Conservation (phyloP, 2,329 filamentous ascomycete species). For the Periglandula ipomoeae region DNA sequence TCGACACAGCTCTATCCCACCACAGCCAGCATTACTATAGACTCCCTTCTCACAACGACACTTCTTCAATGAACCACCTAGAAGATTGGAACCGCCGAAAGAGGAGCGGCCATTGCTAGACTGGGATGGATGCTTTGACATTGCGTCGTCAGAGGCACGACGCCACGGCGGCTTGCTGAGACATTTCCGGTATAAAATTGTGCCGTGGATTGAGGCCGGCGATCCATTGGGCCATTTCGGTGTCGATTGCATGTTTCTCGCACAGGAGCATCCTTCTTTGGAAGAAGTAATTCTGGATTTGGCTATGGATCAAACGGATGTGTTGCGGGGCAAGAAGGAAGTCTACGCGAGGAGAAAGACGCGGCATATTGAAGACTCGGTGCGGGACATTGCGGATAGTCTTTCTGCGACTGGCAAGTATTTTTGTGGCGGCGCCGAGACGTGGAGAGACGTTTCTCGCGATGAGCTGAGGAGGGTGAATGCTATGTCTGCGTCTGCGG, state of each 20-base stretch:
- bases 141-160: constrained; percentile 1
- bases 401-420: constrained; percentile 5
- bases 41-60: constrained; percentile 2
- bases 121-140: constrained; percentile 14
- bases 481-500: background rate
- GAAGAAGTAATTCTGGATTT: constrained; percentile 6
- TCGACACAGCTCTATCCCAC: background rate
- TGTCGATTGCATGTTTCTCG: constrained; percentile 12
- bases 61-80: background rate
- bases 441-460: constrained; percentile 6
- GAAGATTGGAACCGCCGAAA: background rate
- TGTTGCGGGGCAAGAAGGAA: constrained; percentile 1
- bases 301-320: constrained; percentile 7
- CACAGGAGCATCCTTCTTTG: constrained; percentile 4
- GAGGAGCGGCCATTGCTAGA: constrained; percentile 5
- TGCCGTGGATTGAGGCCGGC: constrained; percentile 14
- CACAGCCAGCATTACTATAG: constrained; percentile 1
- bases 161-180: constrained; percentile 10
- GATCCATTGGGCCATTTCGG: constrained; percentile 10
- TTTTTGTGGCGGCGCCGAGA: constrained; percentile 4
- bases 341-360: background rate
- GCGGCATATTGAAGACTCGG: too few species aligned
- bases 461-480: background rate
- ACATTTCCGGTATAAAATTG: constrained; percentile 14
- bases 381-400: constrained; percentile 3